Conservation (phyloP, 768 basidiomycete genomes). For the Leccinum subtestaceum region DNA sequence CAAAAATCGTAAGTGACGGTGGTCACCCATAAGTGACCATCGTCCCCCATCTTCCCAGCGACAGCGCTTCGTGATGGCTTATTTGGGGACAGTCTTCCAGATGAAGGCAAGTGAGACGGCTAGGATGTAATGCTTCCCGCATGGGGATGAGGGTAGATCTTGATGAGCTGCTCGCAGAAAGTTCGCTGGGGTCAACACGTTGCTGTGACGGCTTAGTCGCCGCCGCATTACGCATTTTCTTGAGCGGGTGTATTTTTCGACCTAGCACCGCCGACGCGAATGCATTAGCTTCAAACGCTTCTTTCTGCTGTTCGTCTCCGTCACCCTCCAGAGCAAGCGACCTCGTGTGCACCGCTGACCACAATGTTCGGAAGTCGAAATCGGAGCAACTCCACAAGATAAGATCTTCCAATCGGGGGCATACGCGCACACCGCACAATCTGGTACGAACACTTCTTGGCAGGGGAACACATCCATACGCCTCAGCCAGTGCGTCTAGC, state of each 20-base stretch:
- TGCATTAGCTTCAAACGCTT: constrained; percentile 15
- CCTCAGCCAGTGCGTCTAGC: constrained; percentile 40
- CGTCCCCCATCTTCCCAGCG: constrained; percentile 37
- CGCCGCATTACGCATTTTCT: constrained; percentile 22
- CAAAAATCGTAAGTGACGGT: constrained; percentile 1
- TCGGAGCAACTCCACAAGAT: constrained; percentile 51
- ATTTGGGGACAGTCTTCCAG: constrained; percentile 42
- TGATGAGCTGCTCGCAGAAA: constrained; percentile 19
- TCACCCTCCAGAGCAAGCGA: constrained; percentile 14
- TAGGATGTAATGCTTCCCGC: constrained; percentile 35
- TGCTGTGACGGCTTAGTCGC: constrained; percentile 9
- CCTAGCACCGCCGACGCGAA: constrained; percentile 27
- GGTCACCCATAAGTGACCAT: constrained; percentile 25
- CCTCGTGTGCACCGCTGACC: constrained; percentile 38
- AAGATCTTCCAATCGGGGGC: constrained; percentile 50
- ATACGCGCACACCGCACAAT: constrained; percentile 42
- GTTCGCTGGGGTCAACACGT: constrained; percentile 11
- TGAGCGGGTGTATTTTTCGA: constrained; percentile 38
- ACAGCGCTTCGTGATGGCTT: constrained; percentile 35
- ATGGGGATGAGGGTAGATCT: constrained; percentile 37
- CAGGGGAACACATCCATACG: constrained; percentile 26
- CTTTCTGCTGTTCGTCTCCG: constrained; percentile 14
- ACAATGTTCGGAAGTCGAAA: constrained; percentile 37
- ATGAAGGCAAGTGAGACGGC: constrained; percentile 40
- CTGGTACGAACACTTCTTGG: constrained; percentile 13